Conservation (phyloP, 805 yeast genomes). For the Metschnikowia sp. region DNA sequence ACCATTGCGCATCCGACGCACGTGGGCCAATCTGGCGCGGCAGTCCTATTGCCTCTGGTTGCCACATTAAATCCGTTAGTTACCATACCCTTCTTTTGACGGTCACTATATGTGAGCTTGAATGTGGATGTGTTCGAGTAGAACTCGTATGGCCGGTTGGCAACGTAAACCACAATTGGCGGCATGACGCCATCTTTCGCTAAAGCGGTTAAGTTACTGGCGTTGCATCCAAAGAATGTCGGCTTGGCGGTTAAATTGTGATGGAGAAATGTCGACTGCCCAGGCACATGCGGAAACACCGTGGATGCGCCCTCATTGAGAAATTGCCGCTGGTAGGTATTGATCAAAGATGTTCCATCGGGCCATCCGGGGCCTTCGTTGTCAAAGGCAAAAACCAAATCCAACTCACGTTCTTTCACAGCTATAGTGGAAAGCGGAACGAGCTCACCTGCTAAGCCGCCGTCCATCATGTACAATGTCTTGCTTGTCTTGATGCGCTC, state of each 20-base stretch:
- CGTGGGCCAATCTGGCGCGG: slow-evolving; percentile 18
- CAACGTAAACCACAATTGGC: slow-evolving; percentile 74
- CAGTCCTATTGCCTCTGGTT: slow-evolving; percentile 25
- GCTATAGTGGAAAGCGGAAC: slow-evolving; percentile 33
- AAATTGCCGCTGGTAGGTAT: slow-evolving; percentile 36
- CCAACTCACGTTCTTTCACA: slow-evolving; percentile 33
- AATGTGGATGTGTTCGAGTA: slow-evolving; percentile 72
- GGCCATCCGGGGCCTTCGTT: slow-evolving; percentile 33
- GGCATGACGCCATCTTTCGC: slow-evolving; percentile 45
- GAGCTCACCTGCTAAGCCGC: slow-evolving; percentile 38
- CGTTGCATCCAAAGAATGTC: slow-evolving; percentile 80
- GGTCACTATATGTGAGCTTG: slow-evolving; percentile 57
- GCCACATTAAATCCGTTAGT: slow-evolving; percentile 72
- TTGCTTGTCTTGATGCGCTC: slow-evolving; percentile 23
- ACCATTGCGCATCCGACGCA: slow-evolving; percentile 32
- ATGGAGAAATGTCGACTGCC: slow-evolving; percentile 53
- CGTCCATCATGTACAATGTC: slow-evolving; percentile 37
- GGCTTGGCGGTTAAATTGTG: slow-evolving; percentile 65
- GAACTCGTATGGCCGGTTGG: slow-evolving; percentile 66
- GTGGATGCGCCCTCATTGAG: slow-evolving; percentile 50
- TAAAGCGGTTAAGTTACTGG: slow-evolving; percentile 56
- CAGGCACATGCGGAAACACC: slow-evolving; percentile 81
- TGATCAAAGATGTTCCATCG: slow-evolving; percentile 29
- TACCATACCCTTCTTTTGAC: slow-evolving; percentile 57
- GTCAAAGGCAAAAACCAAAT: slow-evolving; percentile 38